Percentiles rank a stretch among this genome's conserved stretches.
phyloP scores from a whole-genome alignment of 805 yeast genomes.

The Wickerhamiella australiensis region DNA sequence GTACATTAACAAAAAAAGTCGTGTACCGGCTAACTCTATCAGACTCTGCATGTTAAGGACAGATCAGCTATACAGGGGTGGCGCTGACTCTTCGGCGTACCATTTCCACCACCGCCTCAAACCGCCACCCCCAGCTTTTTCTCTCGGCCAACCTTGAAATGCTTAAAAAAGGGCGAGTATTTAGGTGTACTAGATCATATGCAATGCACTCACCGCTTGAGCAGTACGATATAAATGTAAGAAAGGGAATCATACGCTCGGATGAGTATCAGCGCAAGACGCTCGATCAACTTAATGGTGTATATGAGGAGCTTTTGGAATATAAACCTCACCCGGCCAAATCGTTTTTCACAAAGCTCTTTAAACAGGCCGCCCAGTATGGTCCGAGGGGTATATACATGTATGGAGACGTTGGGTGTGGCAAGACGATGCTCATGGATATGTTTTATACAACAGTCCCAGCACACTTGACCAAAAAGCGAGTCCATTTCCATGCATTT shows the following conservation, averaged over 20 bases:
- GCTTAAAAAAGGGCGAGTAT: neutral
- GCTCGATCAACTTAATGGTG: constrained; percentile 44
- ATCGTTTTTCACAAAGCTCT: constrained; percentile 11
- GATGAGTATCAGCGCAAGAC: constrained; percentile 75
- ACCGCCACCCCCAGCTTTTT: neutral
- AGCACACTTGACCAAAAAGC: constrained; percentile 53
- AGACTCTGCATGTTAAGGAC: too few species aligned
- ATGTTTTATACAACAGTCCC: constrained; percentile 82
- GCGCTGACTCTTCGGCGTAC: too few species aligned
- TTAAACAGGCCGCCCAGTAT: neutral
- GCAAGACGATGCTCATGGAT: constrained; percentile 97
- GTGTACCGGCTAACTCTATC: too few species aligned
- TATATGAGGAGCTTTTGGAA: constrained; percentile 41
- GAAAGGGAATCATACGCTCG: constrained; percentile 33
- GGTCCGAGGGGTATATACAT: constrained; percentile 74
- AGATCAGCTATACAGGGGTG: too few species aligned
- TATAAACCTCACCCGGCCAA: constrained; percentile 47
- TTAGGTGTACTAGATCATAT: neutral
- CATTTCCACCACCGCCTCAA: neutral
- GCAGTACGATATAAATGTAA: constrained; percentile 29
- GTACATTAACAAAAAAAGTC: too few species aligned
- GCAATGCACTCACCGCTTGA: constrained; percentile 22
- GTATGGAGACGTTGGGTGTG: constrained; percentile 97
- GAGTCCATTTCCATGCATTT: constrained; percentile 92
- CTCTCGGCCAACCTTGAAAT: neutral